Conservation (phyloP, 495 filamentous ascomycete genomes). For the Annulohypoxylon stygium region DNA sequence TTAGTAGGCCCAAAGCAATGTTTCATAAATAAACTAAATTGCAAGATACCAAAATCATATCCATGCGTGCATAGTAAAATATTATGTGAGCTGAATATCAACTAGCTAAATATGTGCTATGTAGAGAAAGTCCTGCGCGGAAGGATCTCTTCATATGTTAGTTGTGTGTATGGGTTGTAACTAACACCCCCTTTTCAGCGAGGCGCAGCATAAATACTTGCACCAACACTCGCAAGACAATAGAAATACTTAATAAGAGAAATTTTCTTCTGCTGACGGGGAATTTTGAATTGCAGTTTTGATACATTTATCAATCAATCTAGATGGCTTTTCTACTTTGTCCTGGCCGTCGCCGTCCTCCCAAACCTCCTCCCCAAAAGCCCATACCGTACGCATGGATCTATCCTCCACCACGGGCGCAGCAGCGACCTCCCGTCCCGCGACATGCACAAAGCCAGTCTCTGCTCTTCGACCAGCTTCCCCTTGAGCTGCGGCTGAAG, state of each 20-base stretch:
- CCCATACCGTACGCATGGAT: background rate
- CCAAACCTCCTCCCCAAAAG: background rate
- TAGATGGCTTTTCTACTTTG: background rate
- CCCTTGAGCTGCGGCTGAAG: background rate
- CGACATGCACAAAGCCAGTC: background rate
- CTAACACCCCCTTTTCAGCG: background rate
- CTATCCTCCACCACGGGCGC: background rate
- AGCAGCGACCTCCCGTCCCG: background rate
- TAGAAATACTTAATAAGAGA: background rate
- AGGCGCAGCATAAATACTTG: background rate
- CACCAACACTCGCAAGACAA: background rate
- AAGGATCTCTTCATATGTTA: no score
- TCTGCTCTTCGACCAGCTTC: background rate
- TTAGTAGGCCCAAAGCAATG: background rate
- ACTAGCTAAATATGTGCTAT: no score
- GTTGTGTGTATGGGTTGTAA: background rate
- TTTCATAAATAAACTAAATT: background rate
- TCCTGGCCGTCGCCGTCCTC: background rate
- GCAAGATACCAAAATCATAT: background rate
- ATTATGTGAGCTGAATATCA: no score
- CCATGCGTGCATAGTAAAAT: no score
- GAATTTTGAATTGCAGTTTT: background rate
- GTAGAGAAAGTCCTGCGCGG: no score
- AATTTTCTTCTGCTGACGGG: background rate
- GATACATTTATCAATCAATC: background rate